Evolutionary conservation across 1,139 yeast genomes (phyloP), one percentile per base, ranked within the genome.

Genomic region (Geotrichum bryndzae): DNA sequence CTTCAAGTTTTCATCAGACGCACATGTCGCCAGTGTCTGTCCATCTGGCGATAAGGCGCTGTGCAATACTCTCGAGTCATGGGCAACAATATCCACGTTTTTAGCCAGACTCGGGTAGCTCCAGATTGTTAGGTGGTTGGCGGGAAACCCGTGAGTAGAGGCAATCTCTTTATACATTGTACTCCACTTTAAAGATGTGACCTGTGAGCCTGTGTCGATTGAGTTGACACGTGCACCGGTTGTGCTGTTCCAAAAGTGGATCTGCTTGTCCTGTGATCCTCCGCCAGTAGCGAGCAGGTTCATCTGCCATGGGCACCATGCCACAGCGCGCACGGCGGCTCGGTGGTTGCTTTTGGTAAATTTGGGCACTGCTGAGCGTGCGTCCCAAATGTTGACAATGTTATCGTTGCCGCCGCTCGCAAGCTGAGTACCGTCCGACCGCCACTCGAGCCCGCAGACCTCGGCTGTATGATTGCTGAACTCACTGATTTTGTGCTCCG

Each of bases 381-480:
- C 88, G 73, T 94, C 99, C 99, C 99, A 94, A 60, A 94, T 87
- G 73, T 91, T 88, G 22, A 94, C 96, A 27, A 92, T 77, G 73
- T 94, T 94, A 73, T 94, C 99, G 73, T 94, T 94, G 38, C 98
- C 97, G 15, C 99, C 99, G 11, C 92, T 84, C 1, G 96, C 96
- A 66, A 92, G 80, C 72, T 90, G 96, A 65, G 82, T 78, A 1
- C 97, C 97, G 72, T 92, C 98, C 3, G 78, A 70, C 65, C 94
- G 82, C 84, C 96, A 94, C 68, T 88, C 88, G 50, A 94, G 79
- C 0, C 99, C 99, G 77, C 99, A 94, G 35, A 94, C 87, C 75
- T 94, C 99, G 2, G 96, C 97, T 63, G 82, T 78, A 72, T 94
- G 99, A 63, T 84, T 81, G 63, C 80, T 80, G 72, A 84, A 79